Percentiles rank a stretch among this genome's conserved stretches.
Conservation (phyloP, 306 rosid species). For the Ormosia emarginata region DNA sequence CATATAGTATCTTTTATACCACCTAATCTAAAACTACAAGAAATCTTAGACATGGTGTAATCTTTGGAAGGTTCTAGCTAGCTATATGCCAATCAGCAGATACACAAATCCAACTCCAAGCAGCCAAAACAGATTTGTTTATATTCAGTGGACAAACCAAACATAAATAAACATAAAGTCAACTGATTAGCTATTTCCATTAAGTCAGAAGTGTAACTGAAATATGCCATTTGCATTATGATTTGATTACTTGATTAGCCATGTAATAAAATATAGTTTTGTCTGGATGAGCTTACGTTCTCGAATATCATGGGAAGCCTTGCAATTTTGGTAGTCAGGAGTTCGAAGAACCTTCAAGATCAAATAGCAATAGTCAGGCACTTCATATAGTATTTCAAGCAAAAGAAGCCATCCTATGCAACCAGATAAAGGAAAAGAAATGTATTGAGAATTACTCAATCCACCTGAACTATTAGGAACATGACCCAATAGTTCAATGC, state of each 20-base stretch:
- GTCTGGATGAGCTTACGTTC: constrained; percentile 54
- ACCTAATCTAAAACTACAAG: not conserved
- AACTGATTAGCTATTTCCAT: not conserved
- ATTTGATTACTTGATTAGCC: constrained; percentile 6
- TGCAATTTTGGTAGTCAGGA: constrained; percentile 62
- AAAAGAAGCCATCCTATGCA: not conserved
- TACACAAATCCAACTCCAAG: not conserved
- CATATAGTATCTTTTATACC: not conserved
- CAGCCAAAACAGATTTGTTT: not conserved
- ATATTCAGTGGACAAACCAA: not conserved
- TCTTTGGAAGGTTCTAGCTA: not conserved
- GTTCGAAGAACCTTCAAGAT: constrained; percentile 60
- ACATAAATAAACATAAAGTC: not conserved
- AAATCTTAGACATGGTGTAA: not conserved
- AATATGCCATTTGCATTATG: not conserved
- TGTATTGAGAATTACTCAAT: not conserved
- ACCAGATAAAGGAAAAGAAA: not conserved
- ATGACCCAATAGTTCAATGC: not conserved
- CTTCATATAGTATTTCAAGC: not conserved
- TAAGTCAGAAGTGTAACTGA: not conserved
- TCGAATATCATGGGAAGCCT: constrained; percentile 68
- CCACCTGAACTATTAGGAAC: not conserved
- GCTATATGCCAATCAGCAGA: not conserved
- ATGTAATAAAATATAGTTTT: not conserved
- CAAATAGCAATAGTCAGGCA: constrained; percentile 24